Conservation (phyloP, 495 filamentous ascomycete species). For the Penicillium bovifimosum region DNA sequence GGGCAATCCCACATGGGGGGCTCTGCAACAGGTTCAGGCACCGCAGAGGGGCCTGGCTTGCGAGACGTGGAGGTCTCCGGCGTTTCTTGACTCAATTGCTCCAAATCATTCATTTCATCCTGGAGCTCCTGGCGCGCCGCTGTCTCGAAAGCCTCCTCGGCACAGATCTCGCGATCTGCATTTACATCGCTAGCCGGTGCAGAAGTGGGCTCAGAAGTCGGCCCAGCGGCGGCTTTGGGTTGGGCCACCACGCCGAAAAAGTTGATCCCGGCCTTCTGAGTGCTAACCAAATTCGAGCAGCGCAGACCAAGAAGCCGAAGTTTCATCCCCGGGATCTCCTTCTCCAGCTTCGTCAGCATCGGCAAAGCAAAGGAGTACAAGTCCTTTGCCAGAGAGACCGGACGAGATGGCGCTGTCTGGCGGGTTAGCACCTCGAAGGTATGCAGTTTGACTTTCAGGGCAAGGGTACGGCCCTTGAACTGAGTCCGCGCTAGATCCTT, state of each 20-base stretch:
- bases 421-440: conserved; percentile 87
- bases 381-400: conserved; percentile 69
- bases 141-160: conserved; percentile 64
- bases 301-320: conserved; percentile 84
- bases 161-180: conserved; percentile 60
- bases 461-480: conserved; percentile 84
- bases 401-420: conserved; percentile 68
- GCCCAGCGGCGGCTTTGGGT: conserved; percentile 11
- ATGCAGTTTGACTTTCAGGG: conserved; percentile 89
- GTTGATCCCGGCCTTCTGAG: conserved; percentile 66
- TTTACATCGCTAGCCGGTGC: neutral
- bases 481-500: conserved; percentile 74
- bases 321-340: conserved; percentile 75
- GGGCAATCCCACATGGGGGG: conserved; percentile 76
- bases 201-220: neutral
- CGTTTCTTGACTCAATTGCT: conserved; percentile 58
- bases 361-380: conserved; percentile 76
- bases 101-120: conserved; percentile 59
- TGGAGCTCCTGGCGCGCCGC: conserved; percentile 58
- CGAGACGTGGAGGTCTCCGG: conserved; percentile 3
- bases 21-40: conserved; percentile 1
- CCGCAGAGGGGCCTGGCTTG: neutral
- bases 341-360: conserved; percentile 79
- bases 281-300: conserved; percentile 80
- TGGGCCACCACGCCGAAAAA: conserved; percentile 64